Percentiles rank a stretch among this genome's conserved stretches.
Conservation (phyloP, 495 filamentous ascomycete species). For the Talaromyces wortmannii region DNA sequence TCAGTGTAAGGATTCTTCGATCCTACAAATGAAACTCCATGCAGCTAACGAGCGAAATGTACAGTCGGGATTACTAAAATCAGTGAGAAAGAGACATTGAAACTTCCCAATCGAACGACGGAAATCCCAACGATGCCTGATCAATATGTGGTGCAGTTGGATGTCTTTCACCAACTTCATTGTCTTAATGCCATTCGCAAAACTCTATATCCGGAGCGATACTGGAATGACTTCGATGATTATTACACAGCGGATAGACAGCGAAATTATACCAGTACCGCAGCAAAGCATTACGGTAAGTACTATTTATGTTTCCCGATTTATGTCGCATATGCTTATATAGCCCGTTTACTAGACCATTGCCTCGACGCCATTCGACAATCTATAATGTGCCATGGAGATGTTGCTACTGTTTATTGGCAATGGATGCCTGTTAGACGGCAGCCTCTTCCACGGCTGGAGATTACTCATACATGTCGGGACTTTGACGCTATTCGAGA, state of each 20-base stretch:
- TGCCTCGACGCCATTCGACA: slow-evolving; percentile 10
- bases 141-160: slow-evolving; percentile 14
- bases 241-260: background rate
- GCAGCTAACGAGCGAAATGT: background rate
- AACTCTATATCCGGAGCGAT: slow-evolving; percentile 2
- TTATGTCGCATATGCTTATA: background rate
- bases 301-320: background rate
- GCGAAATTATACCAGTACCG: background rate
- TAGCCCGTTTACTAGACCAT: slow-evolving; percentile 4
- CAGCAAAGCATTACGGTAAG: slow-evolving; percentile 1
- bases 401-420: slow-evolving; percentile 1
- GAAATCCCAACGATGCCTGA: slow-evolving; percentile 5
- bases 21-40: background rate
- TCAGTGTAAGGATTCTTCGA: slow-evolving; percentile 4
- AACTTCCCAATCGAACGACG: slow-evolving; percentile 9
- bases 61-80: slow-evolving; percentile 10
- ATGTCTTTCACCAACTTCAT: slow-evolving; percentile 23
- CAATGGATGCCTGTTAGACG: background rate
- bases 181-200: slow-evolving; percentile 10
- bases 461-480: slow-evolving; percentile 1
- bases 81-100: slow-evolving; percentile 7
- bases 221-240: background rate
- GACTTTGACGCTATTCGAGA: background rate
- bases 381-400: slow-evolving; percentile 10
- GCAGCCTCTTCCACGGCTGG: background rate